Base-by-base conservation (phyloP, 2,329 filamentous ascomycete species). In the Trichoderma simmonsii region DNA sequence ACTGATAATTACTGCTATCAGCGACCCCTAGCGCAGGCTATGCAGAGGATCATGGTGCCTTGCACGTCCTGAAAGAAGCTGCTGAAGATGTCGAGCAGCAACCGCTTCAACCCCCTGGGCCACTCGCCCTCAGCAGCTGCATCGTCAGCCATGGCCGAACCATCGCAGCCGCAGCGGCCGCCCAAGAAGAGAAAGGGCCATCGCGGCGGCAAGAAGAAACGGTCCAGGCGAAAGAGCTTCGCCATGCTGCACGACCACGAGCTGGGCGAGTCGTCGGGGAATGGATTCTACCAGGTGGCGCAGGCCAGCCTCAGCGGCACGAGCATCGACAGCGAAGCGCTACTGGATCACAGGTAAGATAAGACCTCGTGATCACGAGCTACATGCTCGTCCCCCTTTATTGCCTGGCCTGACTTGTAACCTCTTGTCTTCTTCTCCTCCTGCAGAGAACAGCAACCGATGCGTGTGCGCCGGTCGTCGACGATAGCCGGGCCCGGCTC, bases 311-410 rank as follows among this genome's bases (percentile, higher is more conserved):
- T 91, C 74, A 98, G 95, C 83, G 91, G 88, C 77, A 94, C 93
- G 1, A 98, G 95, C 80, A 84, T 98, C 74, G 95, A 98, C 76
- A 98, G 94, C 80, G 92, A 97, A 79, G 91, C 89, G 8, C 84
- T 98, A 75, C 84, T 98, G 21, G 95, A 98, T 81, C 95, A 98
- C 81, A 89, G 94, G 90, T 92, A 83, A 73, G 83, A 24, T 92
- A 83, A 73, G 83, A 24, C 28, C 64, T 18, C 54, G 43, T 26
- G 66, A 62, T 67, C 64, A 57, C 18, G 9, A 39, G 59, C 36
- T 24, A 18, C 56, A 54, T 70, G 39, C 43, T 21, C 28, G 26
- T 62, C 60, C 14, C 28, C 57, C 57, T 60, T 51, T 51, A 11
- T n/a, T 36, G 26, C 6, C 28, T 24, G 8, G 39, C 6, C 6